Conservation (phyloP, 257 asterid species). For the Fraxinus quadrangulata region DNA sequence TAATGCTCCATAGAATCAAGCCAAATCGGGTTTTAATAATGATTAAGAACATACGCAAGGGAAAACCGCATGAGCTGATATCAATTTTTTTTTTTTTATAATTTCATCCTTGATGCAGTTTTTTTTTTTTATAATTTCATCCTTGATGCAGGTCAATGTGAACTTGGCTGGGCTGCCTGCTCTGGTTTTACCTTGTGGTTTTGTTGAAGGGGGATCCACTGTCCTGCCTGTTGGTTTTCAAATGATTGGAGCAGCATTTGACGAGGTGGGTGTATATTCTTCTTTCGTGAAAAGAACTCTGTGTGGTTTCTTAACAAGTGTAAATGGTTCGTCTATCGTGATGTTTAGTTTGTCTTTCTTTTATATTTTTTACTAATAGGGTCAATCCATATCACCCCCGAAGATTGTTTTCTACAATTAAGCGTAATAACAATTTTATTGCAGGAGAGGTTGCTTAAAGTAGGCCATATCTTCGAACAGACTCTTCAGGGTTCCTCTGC, state of each 20-base stretch:
- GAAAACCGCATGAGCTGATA: neutral
- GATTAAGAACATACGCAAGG: neutral
- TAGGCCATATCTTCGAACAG: conserved; percentile 95
- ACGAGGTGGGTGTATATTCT: conserved; percentile 53
- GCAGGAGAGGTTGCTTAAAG: conserved; percentile 81
- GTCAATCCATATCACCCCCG: neutral
- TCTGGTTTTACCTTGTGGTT: conserved; percentile 95
- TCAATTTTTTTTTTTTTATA: neutral
- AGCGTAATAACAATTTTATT: conserved; percentile 23
- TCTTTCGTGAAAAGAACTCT: neutral
- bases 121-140: neutral
- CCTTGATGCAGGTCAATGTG: conserved; percentile 74
- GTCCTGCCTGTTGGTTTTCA: conserved; percentile 84
- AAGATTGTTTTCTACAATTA: no score
- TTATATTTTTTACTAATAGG: no score
- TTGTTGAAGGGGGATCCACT: conserved; percentile 55
- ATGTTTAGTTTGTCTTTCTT: neutral
- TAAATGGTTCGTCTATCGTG: neutral
- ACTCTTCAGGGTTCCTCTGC: conserved; percentile 67
- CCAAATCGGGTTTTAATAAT: neutral
- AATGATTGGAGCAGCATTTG: conserved; percentile 91
- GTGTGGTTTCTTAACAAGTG: no score
- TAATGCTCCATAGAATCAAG: neutral
- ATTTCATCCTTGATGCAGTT: conserved; percentile 39
- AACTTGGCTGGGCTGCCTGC: conserved; percentile 99